phyloP scores from a whole-genome alignment of 441 rosid genomes.

The Syzygium syzygioides region DNA sequence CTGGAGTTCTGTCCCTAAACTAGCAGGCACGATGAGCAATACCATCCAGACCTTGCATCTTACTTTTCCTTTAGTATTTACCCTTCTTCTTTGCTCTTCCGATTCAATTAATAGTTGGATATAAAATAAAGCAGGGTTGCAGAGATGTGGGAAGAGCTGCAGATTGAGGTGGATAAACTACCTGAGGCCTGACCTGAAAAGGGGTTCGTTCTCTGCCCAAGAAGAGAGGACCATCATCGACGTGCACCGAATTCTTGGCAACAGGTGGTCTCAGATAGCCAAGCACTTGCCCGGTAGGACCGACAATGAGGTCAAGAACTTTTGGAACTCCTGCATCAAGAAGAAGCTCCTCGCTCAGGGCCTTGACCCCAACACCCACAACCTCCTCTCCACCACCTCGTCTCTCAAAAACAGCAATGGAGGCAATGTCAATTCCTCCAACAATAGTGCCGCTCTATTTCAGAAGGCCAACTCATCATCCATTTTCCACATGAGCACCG shows the following conservation, averaged over 20 bases:
- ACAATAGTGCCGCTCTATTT: background rate
- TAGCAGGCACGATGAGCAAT: slow-evolving; percentile 26
- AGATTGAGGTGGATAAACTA: slow-evolving; percentile 60
- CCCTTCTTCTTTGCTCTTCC: background rate
- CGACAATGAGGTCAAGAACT: slow-evolving; percentile 56
- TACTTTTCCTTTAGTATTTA: background rate
- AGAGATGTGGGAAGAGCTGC: slow-evolving; percentile 57
- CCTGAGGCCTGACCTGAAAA: slow-evolving; percentile 48
- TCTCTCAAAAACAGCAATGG: background rate
- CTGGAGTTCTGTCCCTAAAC: slow-evolving; percentile 56
- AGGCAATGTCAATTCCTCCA: background rate
- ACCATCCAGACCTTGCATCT: background rate
- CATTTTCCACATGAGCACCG: background rate
- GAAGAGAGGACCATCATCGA: slow-evolving; percentile 48
- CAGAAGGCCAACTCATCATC: background rate
- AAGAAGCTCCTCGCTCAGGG: slow-evolving; percentile 55
- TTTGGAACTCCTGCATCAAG: slow-evolving; percentile 53
- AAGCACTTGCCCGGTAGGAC: slow-evolving; percentile 59
- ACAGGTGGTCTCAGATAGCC: slow-evolving; percentile 59
- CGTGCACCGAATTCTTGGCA: slow-evolving; percentile 43
- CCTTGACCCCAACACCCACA: slow-evolving; percentile 37
- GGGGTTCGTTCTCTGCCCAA: slow-evolving; percentile 37
- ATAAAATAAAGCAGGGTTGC: slow-evolving; percentile 2
- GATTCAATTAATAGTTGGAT: background rate
- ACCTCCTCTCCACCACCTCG: slow-evolving; percentile 9